Evolutionary conservation across 345 rosid genomes (phyloP).

Genomic region (Bruguiera parviflora): DNA sequence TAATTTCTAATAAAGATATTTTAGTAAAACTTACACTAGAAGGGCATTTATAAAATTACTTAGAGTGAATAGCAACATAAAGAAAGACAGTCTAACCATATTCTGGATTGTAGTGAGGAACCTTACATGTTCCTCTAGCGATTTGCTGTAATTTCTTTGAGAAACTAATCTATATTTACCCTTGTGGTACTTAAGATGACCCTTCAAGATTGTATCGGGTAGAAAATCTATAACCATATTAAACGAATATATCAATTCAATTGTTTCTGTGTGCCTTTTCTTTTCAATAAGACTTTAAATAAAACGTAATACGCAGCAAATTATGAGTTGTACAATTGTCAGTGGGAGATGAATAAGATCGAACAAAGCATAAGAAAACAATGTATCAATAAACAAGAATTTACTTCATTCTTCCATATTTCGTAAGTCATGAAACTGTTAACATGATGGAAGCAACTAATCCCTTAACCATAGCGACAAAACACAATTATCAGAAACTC

Average conservation of each 20-base stretch:
- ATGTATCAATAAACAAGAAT: too few relatives aligned
- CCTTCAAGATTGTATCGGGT: constrained; percentile 21
- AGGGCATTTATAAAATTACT: too few relatives aligned
- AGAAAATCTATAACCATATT: constrained; percentile 26
- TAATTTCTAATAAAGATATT: too few relatives aligned
- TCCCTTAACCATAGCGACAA: background rate
- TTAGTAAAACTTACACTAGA: too few relatives aligned
- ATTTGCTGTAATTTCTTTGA: background rate
- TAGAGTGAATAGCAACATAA: too few relatives aligned
- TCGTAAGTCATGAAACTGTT: too few relatives aligned
- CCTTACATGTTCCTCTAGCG: constrained; percentile 22
- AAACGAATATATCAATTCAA: constrained; percentile 31
- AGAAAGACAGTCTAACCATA: too few relatives aligned
- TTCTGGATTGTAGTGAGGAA: too few relatives aligned
- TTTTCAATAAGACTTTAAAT: constrained; percentile 24
- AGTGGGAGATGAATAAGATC: background rate
- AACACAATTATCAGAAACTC: background rate
- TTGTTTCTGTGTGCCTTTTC: constrained; percentile 25
- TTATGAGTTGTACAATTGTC: background rate
- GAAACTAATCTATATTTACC: constrained; percentile 3
- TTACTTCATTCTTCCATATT: too few relatives aligned
- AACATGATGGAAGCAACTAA: too few relatives aligned
- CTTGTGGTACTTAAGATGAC: constrained; percentile 5
- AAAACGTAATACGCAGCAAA: constrained; percentile 26
- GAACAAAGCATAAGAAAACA: background rate